These are phyloP conservation scores for Globisporangium viniferum DNA, from an alignment of 352 stramenopile genomes.

Conservation along the genomic window DNA sequence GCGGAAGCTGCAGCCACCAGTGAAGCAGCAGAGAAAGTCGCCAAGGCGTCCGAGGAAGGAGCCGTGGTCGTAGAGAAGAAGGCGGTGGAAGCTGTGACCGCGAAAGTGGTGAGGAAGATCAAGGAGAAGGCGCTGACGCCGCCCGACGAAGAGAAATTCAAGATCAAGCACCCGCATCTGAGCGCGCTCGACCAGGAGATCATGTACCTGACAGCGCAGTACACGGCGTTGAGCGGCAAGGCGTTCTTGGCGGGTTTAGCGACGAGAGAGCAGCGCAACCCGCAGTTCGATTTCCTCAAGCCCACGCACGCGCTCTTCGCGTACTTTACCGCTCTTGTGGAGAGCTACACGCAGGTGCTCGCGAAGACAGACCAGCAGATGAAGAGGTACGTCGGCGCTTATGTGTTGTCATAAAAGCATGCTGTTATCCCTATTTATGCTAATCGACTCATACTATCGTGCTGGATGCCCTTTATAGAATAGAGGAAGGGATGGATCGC, in stretches of 20 bases:
- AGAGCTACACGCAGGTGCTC: constrained; percentile 93
- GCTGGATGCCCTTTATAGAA: constrained; percentile 19
- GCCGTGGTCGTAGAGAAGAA: constrained; percentile 84
- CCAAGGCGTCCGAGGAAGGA: constrained; percentile 19
- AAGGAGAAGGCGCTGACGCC: constrained; percentile 82
- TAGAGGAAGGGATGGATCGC: constrained; percentile 71
- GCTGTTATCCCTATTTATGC: not conserved
- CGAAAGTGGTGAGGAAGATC: constrained; percentile 89
- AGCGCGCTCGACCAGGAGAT: constrained; percentile 94
- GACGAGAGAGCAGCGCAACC: constrained; percentile 95
- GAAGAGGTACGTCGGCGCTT: constrained; percentile 36
- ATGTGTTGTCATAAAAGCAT: not conserved
- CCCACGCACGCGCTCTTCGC: constrained; percentile 96
- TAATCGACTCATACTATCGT: not conserved
- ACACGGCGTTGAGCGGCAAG: constrained; percentile 93
- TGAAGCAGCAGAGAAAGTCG: constrained; percentile 26
- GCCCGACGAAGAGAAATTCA: constrained; percentile 70
- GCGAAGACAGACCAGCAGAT: constrained; percentile 67
- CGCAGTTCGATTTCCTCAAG: constrained; percentile 98
- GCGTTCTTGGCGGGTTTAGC: constrained; percentile 94
- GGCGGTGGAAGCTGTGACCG: constrained; percentile 74
- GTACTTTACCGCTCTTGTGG: constrained; percentile 98
- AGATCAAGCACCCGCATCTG: constrained; percentile 88
- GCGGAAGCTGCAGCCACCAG: constrained; percentile 14
- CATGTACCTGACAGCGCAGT: constrained; percentile 98